Evolutionary conservation across 1,139 yeast genomes (phyloP).

Genomic region (Pichia sp.): DNA sequence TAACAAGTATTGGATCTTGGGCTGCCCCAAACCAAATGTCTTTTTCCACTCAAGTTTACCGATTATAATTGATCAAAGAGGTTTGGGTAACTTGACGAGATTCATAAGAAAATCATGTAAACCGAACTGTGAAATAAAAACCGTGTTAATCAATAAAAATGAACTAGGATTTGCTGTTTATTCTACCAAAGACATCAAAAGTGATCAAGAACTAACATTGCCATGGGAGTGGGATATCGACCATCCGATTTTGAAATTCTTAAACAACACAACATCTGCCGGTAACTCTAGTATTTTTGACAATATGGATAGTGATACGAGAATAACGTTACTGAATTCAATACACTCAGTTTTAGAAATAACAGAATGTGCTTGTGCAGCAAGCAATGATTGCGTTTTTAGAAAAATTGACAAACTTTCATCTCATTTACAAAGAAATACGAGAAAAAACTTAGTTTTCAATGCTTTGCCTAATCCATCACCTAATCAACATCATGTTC

Average conservation of each 20-base stretch:
- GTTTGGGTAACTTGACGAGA: constrained; percentile 68
- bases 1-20: constrained; percentile 77
- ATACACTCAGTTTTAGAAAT: constrained; percentile 54
- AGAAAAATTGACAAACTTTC: constrained; percentile 56
- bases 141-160: constrained; percentile 37
- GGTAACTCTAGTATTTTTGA: constrained; percentile 28
- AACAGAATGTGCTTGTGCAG: constrained; percentile 62
- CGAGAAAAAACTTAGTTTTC: constrained; percentile 32
- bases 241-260: constrained; percentile 64
- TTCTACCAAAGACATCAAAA: constrained; percentile 47
- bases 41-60: constrained; percentile 44
- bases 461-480: constrained; percentile 20
- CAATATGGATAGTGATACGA: constrained; percentile 40
- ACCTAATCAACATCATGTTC: constrained; percentile 23
- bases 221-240: constrained; percentile 83
- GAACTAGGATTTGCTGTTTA: constrained; percentile 48
- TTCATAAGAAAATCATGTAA: constrained; percentile 71
- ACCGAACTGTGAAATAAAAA: constrained; percentile 63
- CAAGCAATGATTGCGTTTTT: constrained; percentile 44
- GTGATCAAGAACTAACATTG: constrained; percentile 62
- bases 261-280: constrained; percentile 27
- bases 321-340: constrained; percentile 47
- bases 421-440: constrained; percentile 47
- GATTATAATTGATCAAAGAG: constrained; percentile 68
- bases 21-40: constrained; percentile 78